phyloP scores from a whole-genome alignment of 768 basidiomycete genomes.

The Lyophyllum atratum region DNA sequence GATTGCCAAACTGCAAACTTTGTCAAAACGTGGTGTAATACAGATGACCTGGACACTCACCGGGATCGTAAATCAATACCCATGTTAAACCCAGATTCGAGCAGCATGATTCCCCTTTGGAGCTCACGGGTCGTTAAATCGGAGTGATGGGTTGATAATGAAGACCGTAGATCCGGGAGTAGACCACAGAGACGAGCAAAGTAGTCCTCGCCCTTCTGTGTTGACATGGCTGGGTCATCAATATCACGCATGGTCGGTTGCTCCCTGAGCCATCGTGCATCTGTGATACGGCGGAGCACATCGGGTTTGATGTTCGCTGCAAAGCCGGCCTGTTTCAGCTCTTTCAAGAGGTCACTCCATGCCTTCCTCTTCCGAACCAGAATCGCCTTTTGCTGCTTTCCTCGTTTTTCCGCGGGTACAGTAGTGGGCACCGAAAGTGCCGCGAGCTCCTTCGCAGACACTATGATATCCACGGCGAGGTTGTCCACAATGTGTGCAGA shows the following conservation, averaged over 20 bases:
- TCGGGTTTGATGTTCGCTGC: constrained; percentile 72
- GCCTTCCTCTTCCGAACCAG: constrained; percentile 85
- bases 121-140: constrained; percentile 90
- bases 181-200: constrained; percentile 62
- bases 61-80: constrained; percentile 62
- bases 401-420: constrained; percentile 48
- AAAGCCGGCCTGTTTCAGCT: constrained; percentile 79
- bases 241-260: constrained; percentile 46
- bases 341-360: constrained; percentile 88
- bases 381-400: constrained; percentile 70
- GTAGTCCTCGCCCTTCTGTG: constrained; percentile 59
- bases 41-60: constrained; percentile 45
- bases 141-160: constrained; percentile 68
- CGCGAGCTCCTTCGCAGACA: constrained; percentile 59
- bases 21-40: constrained; percentile 4
- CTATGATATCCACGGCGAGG: constrained; percentile 64
- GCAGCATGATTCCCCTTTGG: constrained; percentile 71
- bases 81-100: constrained; percentile 77
- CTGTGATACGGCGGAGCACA: constrained; percentile 54
- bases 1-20: constrained; percentile 29
- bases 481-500: constrained; percentile 50
- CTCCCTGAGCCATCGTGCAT: constrained; percentile 64
- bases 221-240: constrained; percentile 20
- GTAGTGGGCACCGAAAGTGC: constrained; percentile 42
- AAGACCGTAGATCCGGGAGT: constrained; percentile 66